Conservation (phyloP, 2,329 filamentous ascomycete genomes). For the Scedosporium aurantiacum region DNA sequence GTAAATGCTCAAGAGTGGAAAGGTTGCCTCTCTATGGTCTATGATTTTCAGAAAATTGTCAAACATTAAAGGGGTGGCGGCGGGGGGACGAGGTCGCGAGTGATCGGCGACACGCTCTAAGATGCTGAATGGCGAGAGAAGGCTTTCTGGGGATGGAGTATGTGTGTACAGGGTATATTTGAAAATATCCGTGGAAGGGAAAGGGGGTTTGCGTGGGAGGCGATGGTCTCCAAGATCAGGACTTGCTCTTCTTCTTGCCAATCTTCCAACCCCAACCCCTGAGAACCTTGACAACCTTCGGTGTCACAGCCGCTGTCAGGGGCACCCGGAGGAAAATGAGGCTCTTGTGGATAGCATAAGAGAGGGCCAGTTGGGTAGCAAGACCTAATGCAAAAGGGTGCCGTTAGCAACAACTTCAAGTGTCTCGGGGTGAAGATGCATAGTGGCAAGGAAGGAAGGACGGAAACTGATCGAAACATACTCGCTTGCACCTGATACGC, state of each 20-base stretch:
- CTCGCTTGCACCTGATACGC: not conserved
- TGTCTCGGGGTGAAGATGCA: not conserved
- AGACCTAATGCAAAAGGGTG: conserved; percentile 33
- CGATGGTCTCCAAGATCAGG: conserved; percentile 5
- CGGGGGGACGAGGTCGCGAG: no score
- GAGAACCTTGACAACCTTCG: conserved; percentile 85
- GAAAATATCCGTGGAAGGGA: no score
- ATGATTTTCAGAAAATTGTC: not conserved
- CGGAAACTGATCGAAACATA: not conserved
- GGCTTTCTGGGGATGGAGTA: no score
- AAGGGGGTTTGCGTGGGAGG: not conserved
- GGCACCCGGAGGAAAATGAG: conserved; percentile 96
- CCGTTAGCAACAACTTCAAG: not conserved
- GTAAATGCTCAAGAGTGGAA: not conserved
- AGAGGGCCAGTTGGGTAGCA: conserved; percentile 76
- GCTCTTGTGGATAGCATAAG: conserved; percentile 95
- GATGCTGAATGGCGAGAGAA: not conserved
- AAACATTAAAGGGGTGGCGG: no score
- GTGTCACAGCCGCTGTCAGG: conserved; percentile 77
- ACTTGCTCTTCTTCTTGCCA: conserved; percentile 50
- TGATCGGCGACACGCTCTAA: no score
- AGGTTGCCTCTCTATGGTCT: not conserved
- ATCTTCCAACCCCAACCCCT: conserved; percentile 91
- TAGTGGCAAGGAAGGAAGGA: not conserved
- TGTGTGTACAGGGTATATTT: no score